Conservation (phyloP, 2,329 filamentous ascomycete species). For the Fusarium begoniae region DNA sequence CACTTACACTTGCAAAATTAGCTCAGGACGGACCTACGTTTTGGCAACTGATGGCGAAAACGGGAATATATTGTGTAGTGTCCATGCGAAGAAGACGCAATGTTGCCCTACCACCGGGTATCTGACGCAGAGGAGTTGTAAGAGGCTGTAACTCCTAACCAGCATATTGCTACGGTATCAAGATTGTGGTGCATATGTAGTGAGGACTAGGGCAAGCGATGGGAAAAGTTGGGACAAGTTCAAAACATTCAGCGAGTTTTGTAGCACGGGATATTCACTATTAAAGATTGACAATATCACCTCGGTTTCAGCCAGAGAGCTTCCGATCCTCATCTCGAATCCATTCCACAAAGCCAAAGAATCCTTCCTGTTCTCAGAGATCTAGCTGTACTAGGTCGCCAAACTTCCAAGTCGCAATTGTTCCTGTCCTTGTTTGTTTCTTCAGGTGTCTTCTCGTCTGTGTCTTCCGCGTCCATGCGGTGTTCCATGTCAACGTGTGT, state of each 20-base stretch:
- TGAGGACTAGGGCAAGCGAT: too few species aligned
- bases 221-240: background rate
- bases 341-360: background rate
- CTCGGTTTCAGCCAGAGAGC: background rate
- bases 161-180: background rate
- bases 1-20: background rate
- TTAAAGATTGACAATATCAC: background rate
- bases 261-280: background rate
- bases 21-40: background rate
- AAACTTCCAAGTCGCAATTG: background rate
- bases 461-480: background rate
- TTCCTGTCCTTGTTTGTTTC: background rate
- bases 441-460: background rate
- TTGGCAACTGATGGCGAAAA: accelerated
- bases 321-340: background rate
- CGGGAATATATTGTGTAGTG: background rate
- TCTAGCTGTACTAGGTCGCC: too few species aligned
- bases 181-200: background rate
- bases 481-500: background rate
- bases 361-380: background rate
- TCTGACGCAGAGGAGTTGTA: too few species aligned
- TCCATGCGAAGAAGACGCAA: accelerated
- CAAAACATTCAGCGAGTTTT: background rate
- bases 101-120: background rate
- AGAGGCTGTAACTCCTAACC: background rate